These are phyloP conservation scores for Rhazya stricta DNA, from an alignment of 257 asterid genomes.

Conservation along the genomic window DNA sequence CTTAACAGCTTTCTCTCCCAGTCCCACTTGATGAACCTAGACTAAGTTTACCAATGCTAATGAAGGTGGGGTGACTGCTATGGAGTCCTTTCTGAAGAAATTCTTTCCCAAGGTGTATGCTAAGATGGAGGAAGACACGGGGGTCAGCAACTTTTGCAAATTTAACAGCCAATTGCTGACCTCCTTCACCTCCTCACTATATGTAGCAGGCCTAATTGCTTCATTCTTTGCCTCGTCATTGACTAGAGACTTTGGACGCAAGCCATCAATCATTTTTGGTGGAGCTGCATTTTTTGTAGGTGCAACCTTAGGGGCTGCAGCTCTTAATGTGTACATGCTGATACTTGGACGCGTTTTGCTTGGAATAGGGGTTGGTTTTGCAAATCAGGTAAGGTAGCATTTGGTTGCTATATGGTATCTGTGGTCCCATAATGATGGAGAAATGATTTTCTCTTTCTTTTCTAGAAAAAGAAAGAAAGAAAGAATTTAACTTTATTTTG, in stretches of 20 bases:
- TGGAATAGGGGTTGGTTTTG: conserved; percentile 25
- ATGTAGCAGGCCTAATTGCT: conserved; percentile 24
- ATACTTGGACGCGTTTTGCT: conserved; percentile 19
- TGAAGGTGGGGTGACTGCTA: conserved; percentile 26
- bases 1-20: background rate
- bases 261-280: conserved; percentile 19
- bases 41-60: background rate
- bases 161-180: conserved; percentile 24
- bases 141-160: conserved; percentile 24
- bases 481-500: too few species aligned
- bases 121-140: conserved; percentile 20
- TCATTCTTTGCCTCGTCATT: conserved; percentile 23
- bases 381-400: conserved; percentile 10
- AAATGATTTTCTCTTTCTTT: background rate
- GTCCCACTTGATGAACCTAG: background rate
- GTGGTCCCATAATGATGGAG: background rate
- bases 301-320: conserved; percentile 19
- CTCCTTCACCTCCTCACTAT: conserved; percentile 23
- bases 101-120: conserved; percentile 22
- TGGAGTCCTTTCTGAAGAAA: conserved; percentile 20
- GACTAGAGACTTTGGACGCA: conserved; percentile 22
- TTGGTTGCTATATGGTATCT: background rate
- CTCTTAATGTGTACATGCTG: conserved; percentile 17
- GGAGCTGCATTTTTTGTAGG: conserved; percentile 19
- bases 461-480: background rate